A percentile compares a stretch with the other conserved stretches of the same genome.
These are phyloP conservation scores for Pelargonium myrrhifolium DNA, from an alignment of 441 rosid species.

Conservation along the genomic window DNA sequence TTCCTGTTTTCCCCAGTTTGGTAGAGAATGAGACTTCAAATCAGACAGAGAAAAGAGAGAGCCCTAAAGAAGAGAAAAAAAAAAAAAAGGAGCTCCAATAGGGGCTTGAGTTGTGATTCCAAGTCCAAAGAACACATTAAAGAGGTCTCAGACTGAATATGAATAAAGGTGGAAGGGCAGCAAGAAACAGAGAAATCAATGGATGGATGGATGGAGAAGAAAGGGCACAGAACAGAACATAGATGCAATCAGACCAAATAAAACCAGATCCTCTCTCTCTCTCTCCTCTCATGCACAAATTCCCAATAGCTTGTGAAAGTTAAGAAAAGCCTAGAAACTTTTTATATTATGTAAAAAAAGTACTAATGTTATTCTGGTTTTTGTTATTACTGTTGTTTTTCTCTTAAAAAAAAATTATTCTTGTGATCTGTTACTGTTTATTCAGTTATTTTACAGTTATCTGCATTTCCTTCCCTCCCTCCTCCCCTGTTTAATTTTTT, in stretches of 20 bases:
- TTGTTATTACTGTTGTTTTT: background rate
- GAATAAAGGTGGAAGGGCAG: slow-evolving; percentile 1
- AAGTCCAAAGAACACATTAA: background rate
- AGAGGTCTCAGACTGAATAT: slow-evolving; percentile 3
- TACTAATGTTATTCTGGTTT: background rate
- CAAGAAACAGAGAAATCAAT: background rate
- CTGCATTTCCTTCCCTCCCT: background rate
- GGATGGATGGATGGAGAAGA: slow-evolving; percentile 6
- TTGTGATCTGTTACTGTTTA: background rate
- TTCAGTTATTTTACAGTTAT: background rate
- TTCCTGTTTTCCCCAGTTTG: slow-evolving; percentile 1
- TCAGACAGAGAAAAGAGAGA: background rate
- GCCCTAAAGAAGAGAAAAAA: background rate
- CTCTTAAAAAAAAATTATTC: background rate
- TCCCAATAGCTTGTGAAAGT: background rate
- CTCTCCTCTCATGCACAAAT: background rate
- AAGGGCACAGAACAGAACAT: background rate
- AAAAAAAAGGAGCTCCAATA: background rate
- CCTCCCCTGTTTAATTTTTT: background rate
- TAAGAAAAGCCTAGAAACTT: background rate
- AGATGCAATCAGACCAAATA: slow-evolving; percentile 6
- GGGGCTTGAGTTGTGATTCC: background rate
- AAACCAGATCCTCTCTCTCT: background rate
- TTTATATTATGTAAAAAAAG: background rate
- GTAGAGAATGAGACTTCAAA: background rate